Percentiles rank a stretch among this genome's conserved stretches.
These are phyloP conservation scores for Xylaria sp. DNA, from an alignment of 2,329 filamentous ascomycete species.

Conservation along the genomic window DNA sequence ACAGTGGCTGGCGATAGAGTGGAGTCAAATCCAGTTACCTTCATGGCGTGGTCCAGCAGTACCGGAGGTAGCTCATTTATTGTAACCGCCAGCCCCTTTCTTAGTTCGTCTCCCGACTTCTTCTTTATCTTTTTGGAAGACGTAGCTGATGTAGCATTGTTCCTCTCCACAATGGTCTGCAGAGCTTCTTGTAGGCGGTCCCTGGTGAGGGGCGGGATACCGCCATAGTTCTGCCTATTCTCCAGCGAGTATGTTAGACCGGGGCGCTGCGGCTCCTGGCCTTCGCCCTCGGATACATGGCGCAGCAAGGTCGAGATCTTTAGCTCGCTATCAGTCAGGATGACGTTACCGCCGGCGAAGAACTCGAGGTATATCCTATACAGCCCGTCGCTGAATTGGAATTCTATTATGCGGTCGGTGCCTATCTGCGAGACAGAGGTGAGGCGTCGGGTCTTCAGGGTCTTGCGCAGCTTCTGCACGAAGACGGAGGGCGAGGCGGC, in stretches of 20 bases:
- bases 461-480: constrained; percentile 85
- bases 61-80: constrained; percentile 91
- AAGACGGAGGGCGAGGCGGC: constrained; percentile 87
- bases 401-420: constrained; percentile 91
- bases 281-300: constrained; percentile 81
- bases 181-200: constrained; percentile 78
- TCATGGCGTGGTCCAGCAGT: constrained; percentile 86
- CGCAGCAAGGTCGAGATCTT: constrained; percentile 85
- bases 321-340: constrained; percentile 85
- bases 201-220: constrained; percentile 78
- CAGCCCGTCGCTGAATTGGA: constrained; percentile 90
- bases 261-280: constrained; percentile 83
- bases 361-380: constrained; percentile 94
- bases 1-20: constrained; percentile 75
- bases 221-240: constrained; percentile 84
- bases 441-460: constrained; percentile 85
- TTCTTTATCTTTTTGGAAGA: constrained; percentile 75
- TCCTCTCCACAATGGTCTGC: constrained; percentile 70
- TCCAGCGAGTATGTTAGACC: constrained; percentile 83
- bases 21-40: constrained; percentile 75
- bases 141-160: constrained; percentile 62
- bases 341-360: constrained; percentile 94
- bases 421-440: constrained; percentile 87
- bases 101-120: constrained; percentile 78
- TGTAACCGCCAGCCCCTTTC: constrained; percentile 82